These are phyloP conservation scores for Polysphondylium violaceum DNA, from an alignment of 78 protist species.

Conservation along the genomic window DNA sequence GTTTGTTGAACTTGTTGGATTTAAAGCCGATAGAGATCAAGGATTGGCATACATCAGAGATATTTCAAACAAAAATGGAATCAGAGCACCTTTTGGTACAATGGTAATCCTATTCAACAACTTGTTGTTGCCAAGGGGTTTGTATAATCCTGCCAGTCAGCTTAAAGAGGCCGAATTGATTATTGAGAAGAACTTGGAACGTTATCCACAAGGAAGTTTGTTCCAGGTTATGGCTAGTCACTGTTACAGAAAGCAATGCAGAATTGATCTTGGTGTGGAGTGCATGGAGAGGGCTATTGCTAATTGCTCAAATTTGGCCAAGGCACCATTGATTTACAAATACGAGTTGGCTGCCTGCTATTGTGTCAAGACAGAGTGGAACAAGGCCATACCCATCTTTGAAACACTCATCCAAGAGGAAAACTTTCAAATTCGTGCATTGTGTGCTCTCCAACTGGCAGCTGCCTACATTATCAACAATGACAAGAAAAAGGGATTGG, in stretches of 20 bases:
- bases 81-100: conserved; percentile 65
- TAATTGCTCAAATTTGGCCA: not conserved
- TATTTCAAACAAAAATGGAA: conserved; percentile 5
- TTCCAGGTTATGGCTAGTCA: conserved; percentile 71
- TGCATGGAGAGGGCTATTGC: conserved; percentile 30
- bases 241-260: conserved; percentile 63
- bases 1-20: conserved; percentile 66
- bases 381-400: conserved; percentile 28
- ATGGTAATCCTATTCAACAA: conserved; percentile 74
- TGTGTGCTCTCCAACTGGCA: conserved; percentile 71
- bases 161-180: conserved; percentile 52
- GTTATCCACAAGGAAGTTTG: conserved; percentile 55
- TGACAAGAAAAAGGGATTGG: not conserved
- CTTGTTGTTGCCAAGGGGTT: conserved; percentile 70
- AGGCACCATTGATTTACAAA: conserved; percentile 46
- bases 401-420: conserved; percentile 40
- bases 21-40: conserved; percentile 62
- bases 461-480: conserved; percentile 35
- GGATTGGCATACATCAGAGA: conserved; percentile 62
- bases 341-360: conserved; percentile 73
- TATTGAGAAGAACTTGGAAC: conserved; percentile 20
- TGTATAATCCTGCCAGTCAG: conserved; percentile 56
- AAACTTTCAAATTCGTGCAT: conserved; percentile 65
- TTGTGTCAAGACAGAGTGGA: conserved; percentile 48
- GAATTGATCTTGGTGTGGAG: conserved; percentile 48